Evolutionary conservation across 2,329 filamentous ascomycete genomes (phyloP), one percentile per base, ranked within the genome.

Genomic region (Diplodia intermedia): DNA sequence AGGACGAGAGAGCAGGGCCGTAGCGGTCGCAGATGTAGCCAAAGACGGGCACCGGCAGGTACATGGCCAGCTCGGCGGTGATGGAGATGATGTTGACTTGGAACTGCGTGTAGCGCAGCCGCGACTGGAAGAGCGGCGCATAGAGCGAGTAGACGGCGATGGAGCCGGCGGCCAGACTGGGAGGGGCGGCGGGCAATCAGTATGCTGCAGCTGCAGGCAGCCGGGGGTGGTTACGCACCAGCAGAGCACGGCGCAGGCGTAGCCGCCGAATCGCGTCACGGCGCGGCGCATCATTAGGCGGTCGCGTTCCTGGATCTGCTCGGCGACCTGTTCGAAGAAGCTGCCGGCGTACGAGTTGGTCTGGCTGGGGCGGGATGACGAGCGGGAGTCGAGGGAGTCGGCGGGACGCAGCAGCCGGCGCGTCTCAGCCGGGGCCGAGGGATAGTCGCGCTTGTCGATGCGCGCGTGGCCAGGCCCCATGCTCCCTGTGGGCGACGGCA

Each of bases 91-190:
- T 88, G 79, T 98, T 98, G 79, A 99, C 93, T 78, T 95, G 92
- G 70, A 95, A 87, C 80, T 99, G 95, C 3, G 89, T 90, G 81
- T 98, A 99, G 75, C 89, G 90, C 63, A 99, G 85, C 54, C 90
- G 89, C 67, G 90, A 90, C 78, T 97, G 92, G 81, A 99, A 93
- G 57, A 96, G 85, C 72, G 92, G 94, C 9, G 91, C 95, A 78
- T 98, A 99, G 38, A 99, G 88, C 43, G 93, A 97, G 82, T 95
- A 99, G 60, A 93, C 91, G 61, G 93, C 93, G 75, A 98, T 92
- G 74, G 92, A 96, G 70, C 94, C 95, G 36, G 93, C 94, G 77
- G 92, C 95, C 38, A 97, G 86, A 72, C 66, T 68, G 50, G 43
- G 15, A 33, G 26, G 26, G 26, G 26, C 26, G 26, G 26, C 3